Base-by-base conservation (phyloP, 768 basidiomycete species). In the Boletus reticulatus region DNA sequence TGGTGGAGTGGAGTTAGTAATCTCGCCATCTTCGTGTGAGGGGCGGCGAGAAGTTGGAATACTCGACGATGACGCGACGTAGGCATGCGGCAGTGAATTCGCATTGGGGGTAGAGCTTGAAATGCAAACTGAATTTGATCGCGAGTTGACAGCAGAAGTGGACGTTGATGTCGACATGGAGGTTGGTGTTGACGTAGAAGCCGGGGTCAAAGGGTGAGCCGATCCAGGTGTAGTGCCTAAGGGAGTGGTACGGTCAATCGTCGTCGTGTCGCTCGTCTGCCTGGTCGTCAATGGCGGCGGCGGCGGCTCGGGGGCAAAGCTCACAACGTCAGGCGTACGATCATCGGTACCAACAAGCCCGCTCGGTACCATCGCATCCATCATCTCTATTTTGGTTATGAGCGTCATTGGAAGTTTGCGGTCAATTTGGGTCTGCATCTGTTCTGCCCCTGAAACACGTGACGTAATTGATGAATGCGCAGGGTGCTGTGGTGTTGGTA, bases 1-100 rank as follows among this genome's bases (percentile, higher is more conserved):
- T 29, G 65, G 68, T n/a, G 70, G 71, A 9, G 70, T 70, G n/a
- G 70, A 67, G 41, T 64, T 76, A 0, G 63, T 63, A 52, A 83
- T 82, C 64, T 83, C 82, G 5, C 81, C 81, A 41, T 83, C 82
- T 63, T 83, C 82, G 27, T 78, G 79, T 6, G 79, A 75, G 0
- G 68, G 63, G 10, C 70, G 67, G n/a, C 68, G 67, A 9, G 71
- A 56, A 43, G 57, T 22, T 39, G 59, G 52, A 10, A 59, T 36
- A 17, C 19, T 61, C 14, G 61, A 58, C 32, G 60, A 57, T 34
- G 52, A 22, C 9, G 45, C 17, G 5, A 48, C 4, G 14, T 48
- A 48, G 14, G 51, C 16, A n/a, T 60, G 43, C 14, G 32, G 37
- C 2, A 38, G n/a, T 11, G 39, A 34, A 47, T 43, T 56, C 8